Conservation (phyloP, 2,329 filamentous ascomycete genomes). For the Fusarium equiseti region DNA sequence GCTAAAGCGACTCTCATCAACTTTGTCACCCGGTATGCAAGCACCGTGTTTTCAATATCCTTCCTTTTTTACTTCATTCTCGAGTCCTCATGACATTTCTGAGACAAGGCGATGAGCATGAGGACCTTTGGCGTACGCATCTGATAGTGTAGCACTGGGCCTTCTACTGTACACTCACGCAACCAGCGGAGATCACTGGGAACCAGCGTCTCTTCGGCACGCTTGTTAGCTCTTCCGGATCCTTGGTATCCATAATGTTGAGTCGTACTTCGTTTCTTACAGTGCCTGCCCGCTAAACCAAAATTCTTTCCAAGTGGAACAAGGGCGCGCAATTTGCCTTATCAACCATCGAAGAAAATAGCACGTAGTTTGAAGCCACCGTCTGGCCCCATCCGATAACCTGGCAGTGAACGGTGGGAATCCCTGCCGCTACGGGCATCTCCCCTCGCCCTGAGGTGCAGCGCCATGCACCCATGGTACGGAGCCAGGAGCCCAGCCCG, state of each 20-base stretch:
- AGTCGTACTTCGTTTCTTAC: slow-evolving; percentile 25
- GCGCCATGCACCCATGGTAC: slow-evolving; percentile 25
- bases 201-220: slow-evolving; percentile 11
- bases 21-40: slow-evolving; percentile 17
- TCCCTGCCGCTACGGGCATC: slow-evolving; percentile 38
- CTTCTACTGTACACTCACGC: neutral
- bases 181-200: neutral
- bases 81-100: slow-evolving; percentile 19
- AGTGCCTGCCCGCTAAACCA: slow-evolving; percentile 18
- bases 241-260: slow-evolving; percentile 19
- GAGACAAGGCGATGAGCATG: slow-evolving; percentile 22
- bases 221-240: slow-evolving; percentile 28
- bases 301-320: slow-evolving; percentile 29
- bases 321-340: slow-evolving; percentile 28
- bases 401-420: slow-evolving; percentile 42
- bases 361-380: slow-evolving; percentile 44
- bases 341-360: slow-evolving; percentile 43
- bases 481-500: slow-evolving; percentile 34
- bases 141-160: slow-evolving; percentile 8
- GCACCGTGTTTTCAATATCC: slow-evolving; percentile 19
- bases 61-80: slow-evolving; percentile 6
- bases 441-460: slow-evolving; percentile 35
- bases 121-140: neutral
- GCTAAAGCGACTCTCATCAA: slow-evolving; percentile 16
- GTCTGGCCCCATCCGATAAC: slow-evolving; percentile 45